These are phyloP conservation scores for Cokeromyces recurvatus DNA, from an alignment of 371 early-diverging fungal genomes.

Conservation along the genomic window DNA sequence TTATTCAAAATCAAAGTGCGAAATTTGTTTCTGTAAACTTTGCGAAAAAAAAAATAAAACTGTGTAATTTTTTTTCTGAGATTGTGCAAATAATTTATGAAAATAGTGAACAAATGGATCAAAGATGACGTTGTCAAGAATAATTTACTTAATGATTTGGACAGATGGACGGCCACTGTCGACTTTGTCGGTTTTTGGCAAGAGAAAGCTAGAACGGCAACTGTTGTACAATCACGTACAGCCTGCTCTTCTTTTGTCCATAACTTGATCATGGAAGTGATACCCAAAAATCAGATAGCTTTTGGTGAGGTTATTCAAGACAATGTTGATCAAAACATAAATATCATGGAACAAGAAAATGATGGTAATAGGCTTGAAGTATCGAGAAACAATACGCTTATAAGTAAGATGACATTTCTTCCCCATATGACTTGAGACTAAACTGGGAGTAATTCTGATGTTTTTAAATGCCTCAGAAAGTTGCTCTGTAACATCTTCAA, in stretches of 20 bases:
- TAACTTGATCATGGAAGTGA: slow-evolving; percentile 10
- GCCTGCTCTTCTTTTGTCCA: slow-evolving; percentile 9
- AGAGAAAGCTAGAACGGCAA: slow-evolving; percentile 11
- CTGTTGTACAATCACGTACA: slow-evolving; percentile 6
- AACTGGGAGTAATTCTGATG: too few species aligned
- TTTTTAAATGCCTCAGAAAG: too few species aligned
- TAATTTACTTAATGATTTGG: slow-evolving; percentile 8
- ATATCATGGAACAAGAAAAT: slow-evolving; percentile 6
- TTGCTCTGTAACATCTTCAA: too few species aligned
- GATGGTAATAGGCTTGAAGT: slow-evolving; percentile 5
- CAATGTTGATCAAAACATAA: slow-evolving; percentile 5
- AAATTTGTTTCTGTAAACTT: too few species aligned
- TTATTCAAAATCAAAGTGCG: too few species aligned
- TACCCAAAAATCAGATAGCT: slow-evolving; percentile 3
- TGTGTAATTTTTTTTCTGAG: too few species aligned
- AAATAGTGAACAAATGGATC: slow-evolving; percentile 7
- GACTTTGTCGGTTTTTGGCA: slow-evolving; percentile 11
- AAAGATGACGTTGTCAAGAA: slow-evolving; percentile 6
- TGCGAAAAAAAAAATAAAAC: too few species aligned
- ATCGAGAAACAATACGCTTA: too few species aligned
- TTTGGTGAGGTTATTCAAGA: too few species aligned
- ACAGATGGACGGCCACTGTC: slow-evolving; percentile 4
- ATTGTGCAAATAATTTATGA: too few species aligned
- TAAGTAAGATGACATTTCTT: too few species aligned
- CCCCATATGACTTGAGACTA: too few species aligned